phyloP scores from a whole-genome alignment of 1,139 yeast genomes.

The Yamadazyma diospyri region DNA sequence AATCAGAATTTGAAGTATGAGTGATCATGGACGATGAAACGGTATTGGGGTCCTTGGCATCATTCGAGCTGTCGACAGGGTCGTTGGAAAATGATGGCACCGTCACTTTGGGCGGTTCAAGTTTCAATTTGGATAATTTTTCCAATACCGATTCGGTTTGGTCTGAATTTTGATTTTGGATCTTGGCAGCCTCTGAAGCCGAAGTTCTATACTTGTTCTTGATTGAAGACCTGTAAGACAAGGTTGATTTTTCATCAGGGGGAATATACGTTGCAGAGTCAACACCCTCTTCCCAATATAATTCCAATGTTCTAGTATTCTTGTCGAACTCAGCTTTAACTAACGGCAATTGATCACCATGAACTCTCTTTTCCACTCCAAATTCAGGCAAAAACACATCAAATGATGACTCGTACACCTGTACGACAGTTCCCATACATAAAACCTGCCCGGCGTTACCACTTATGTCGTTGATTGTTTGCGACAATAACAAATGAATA shows the following conservation, averaged over 20 bases:
- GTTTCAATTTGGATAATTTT: slow-evolving; percentile 47
- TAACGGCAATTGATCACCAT: slow-evolving; percentile 93
- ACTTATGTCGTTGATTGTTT: slow-evolving; percentile 77
- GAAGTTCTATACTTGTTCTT: slow-evolving; percentile 76
- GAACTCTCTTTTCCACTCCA: slow-evolving; percentile 96
- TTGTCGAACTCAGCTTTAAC: slow-evolving; percentile 90
- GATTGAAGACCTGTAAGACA: slow-evolving; percentile 73
- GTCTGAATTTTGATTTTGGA: slow-evolving; percentile 39
- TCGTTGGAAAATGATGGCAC: slow-evolving; percentile 26
- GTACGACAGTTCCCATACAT: slow-evolving; percentile 83
- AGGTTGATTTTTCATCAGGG: slow-evolving; percentile 75
- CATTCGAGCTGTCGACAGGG: slow-evolving; percentile 21
- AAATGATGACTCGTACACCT: slow-evolving; percentile 93
- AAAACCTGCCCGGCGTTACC: slow-evolving; percentile 75
- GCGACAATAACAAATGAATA: slow-evolving; percentile 78
- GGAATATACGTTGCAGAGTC: slow-evolving; percentile 92
- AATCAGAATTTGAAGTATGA: slow-evolving; percentile 32
- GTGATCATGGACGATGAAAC: slow-evolving; percentile 41
- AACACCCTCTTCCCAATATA: slow-evolving; percentile 88
- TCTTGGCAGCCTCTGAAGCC: slow-evolving; percentile 64
- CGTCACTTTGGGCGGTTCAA: slow-evolving; percentile 50
- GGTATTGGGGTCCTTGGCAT: slow-evolving; percentile 25
- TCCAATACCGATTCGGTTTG: slow-evolving; percentile 40
- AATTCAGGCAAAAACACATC: slow-evolving; percentile 92
- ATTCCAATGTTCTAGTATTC: slow-evolving; percentile 61